These are phyloP conservation scores for Incumbomyces delicatus DNA, from an alignment of 2,329 filamentous ascomycete species.

Conservation along the genomic window DNA sequence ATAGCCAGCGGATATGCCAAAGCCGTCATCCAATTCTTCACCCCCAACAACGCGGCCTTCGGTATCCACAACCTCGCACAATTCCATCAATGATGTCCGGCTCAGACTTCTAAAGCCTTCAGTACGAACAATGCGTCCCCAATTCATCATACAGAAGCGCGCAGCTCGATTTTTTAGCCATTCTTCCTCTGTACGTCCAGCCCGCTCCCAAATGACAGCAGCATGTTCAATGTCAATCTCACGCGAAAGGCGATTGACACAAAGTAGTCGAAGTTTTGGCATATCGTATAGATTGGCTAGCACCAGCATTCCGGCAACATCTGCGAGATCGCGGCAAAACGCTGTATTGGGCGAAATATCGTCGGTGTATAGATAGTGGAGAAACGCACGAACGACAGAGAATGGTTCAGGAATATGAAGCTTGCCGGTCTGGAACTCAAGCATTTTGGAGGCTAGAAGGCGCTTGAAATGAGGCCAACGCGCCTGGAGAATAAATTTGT, in stretches of 20 bases:
- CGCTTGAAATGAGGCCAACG: slow-evolving; percentile 95
- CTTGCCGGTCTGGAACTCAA: slow-evolving; percentile 90
- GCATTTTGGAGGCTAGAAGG: slow-evolving; percentile 88
- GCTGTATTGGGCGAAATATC: slow-evolving; percentile 60
- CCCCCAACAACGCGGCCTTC: slow-evolving; percentile 87
- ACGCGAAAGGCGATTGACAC: slow-evolving; percentile 77
- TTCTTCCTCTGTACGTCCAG: slow-evolving; percentile 79
- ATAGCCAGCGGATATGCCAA: slow-evolving; percentile 28
- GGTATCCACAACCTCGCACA: slow-evolving; percentile 86
- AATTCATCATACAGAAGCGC: slow-evolving; percentile 81
- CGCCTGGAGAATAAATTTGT: slow-evolving; percentile 85
- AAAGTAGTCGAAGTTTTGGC: slow-evolving; percentile 79
- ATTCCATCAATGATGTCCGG: slow-evolving; percentile 70
- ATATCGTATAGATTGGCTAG: slow-evolving; percentile 99
- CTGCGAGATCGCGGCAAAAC: slow-evolving; percentile 55
- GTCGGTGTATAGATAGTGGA: slow-evolving; percentile 95
- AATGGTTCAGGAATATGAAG: slow-evolving; percentile 98
- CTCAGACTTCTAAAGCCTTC: slow-evolving; percentile 74
- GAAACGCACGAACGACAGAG: slow-evolving; percentile 82
- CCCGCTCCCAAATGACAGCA: slow-evolving; percentile 92
- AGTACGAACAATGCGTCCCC: slow-evolving; percentile 87
- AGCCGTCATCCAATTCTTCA: slow-evolving; percentile 61
- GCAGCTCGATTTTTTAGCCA: slow-evolving; percentile 87
- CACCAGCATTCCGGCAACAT: slow-evolving; percentile 87
- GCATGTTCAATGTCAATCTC: slow-evolving; percentile 93